Conservation (phyloP, 371 early-diverging fungal genomes). For the Circinella umbellata region DNA sequence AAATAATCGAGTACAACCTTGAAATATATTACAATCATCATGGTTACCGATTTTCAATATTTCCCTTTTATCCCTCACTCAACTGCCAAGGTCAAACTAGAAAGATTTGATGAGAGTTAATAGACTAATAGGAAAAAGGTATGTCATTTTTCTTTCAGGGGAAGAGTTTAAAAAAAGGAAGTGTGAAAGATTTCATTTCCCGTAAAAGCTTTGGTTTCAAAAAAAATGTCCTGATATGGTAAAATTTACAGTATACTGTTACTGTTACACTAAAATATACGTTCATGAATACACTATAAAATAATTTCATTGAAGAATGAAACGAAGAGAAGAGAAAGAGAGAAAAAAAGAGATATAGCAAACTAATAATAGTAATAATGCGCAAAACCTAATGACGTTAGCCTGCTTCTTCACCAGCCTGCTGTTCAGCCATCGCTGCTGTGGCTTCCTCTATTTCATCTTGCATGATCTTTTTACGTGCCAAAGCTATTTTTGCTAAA, state of each 20-base stretch:
- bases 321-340: too few relatives aligned
- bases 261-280: too few relatives aligned
- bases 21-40: too few relatives aligned
- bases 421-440: constrained; percentile 60
- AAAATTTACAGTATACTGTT: background rate
- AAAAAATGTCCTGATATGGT: constrained; percentile 1
- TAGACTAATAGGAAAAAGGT: background rate
- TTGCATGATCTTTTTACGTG: constrained; percentile 78
- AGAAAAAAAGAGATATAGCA: too few relatives aligned
- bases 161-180: background rate
- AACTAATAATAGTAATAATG: too few relatives aligned
- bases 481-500: constrained; percentile 71
- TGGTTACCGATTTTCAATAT: too few relatives aligned
- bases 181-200: background rate
- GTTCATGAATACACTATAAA: background rate
- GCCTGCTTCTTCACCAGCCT: constrained; percentile 3
- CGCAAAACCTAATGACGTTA: background rate
- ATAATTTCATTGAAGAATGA: too few relatives aligned
- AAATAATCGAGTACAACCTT: too few relatives aligned
- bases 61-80: too few relatives aligned
- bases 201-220: background rate
- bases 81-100: background rate
- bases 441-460: constrained; percentile 81
- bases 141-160: background rate
- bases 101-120: background rate